Base-by-base conservation (phyloP, 305 asterid species). In the Petunia hybrid region DNA sequence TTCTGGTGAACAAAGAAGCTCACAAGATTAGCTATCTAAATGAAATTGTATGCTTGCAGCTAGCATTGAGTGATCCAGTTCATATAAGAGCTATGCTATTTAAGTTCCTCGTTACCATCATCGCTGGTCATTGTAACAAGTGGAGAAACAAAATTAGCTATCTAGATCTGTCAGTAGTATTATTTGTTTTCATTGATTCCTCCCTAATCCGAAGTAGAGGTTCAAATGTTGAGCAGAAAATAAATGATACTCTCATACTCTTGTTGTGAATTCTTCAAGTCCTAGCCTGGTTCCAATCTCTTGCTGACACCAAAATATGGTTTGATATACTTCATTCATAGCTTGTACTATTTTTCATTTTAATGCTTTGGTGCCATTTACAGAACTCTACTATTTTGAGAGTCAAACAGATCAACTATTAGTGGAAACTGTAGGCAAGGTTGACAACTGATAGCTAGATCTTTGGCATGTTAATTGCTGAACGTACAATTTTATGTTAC, bases 1-100 rank as follows among this genome's bases (percentile, higher is more conserved):
- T 31, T 70, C 53, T 71, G 35, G 61, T 31, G 42, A 48, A 71
- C 77, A 71, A 48, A 48, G 77, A 71, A 5, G 61, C 46, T 2
- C 35, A 71, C 61, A 35, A 71, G 43, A 6, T 46, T 1, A 46
- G 61, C 42, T 22, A 60, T 60, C 39, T 60, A 8, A 12, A 60
- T 0, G 31, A 22, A 22, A 22, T 22, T 22, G 31, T 22, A 22
- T 22, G 31, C 31, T 57, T 57, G 62, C 35, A 57, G 62, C 31
- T 57, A 57, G n/a, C 8, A 57, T 6, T 14, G 62, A 57, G 62
- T n/a, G 62, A 57, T 4, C 62, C 62, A 4, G 31, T 57, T 53
- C 12, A 53, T 53, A 12, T 12, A 53, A 53, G 8, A 57, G 62
- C 31, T 14, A 4, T 61, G 40, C 10, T 31, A 31, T 31, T 61